Evolutionary conservation across 768 basidiomycete species (phyloP).

Genomic region (Leccinum boreale): DNA sequence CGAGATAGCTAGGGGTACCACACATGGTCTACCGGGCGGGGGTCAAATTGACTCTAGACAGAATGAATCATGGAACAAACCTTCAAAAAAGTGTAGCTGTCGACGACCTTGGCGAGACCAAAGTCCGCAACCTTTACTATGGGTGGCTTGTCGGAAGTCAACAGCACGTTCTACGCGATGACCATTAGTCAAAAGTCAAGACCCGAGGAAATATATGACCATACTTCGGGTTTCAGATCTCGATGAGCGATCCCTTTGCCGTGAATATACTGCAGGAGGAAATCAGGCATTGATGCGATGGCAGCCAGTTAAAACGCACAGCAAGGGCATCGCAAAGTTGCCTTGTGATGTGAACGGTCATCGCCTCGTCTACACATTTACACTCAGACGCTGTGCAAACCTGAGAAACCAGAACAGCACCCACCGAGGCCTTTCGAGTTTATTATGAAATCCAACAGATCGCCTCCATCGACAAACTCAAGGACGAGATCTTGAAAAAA

Average conservation of each 20-base stretch:
- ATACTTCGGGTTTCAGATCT: constrained; percentile 86
- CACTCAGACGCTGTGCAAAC: not conserved
- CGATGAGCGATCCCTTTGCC: constrained; percentile 81
- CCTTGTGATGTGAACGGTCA: constrained; percentile 66
- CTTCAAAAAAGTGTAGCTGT: constrained; percentile 70
- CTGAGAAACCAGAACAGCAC: constrained; percentile 19
- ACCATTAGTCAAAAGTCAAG: constrained; percentile 7
- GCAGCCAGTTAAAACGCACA: constrained; percentile 37
- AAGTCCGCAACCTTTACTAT: constrained; percentile 92
- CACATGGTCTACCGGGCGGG: constrained; percentile 72
- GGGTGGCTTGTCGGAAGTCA: constrained; percentile 70
- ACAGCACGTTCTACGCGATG: constrained; percentile 63
- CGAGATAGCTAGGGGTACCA: constrained; percentile 92
- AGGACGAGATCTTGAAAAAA: constrained; percentile 71
- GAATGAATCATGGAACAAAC: constrained; percentile 38
- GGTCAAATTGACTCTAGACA: not conserved
- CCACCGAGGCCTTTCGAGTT: constrained; percentile 57
- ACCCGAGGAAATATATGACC: not conserved
- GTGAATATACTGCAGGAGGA: constrained; percentile 54
- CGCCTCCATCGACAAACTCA: constrained; percentile 85
- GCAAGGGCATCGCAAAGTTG: constrained; percentile 81
- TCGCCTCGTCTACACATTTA: constrained; percentile 44
- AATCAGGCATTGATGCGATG: constrained; percentile 2
- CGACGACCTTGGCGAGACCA: constrained; percentile 90
- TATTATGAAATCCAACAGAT: constrained; percentile 80